Evolutionary conservation across 768 basidiomycete genomes (phyloP).

Genomic region (Mycena belliarum): DNA sequence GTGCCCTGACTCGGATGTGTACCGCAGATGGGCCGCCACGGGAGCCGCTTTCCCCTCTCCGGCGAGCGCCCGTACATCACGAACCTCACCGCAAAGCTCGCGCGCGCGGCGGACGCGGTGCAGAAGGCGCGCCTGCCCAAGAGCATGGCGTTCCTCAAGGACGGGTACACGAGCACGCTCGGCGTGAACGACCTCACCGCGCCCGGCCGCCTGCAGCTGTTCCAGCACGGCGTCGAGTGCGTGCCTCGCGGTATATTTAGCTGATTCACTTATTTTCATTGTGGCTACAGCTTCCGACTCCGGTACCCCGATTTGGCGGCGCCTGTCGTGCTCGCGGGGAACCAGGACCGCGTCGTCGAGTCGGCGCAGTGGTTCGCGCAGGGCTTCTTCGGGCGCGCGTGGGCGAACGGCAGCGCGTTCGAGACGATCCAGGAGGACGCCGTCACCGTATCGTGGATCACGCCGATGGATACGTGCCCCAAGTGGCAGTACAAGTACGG

Average conservation of each 20-base stretch:
- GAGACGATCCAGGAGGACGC: slow-evolving; percentile 33
- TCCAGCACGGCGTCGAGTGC: slow-evolving; percentile 41
- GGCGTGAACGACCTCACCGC: slow-evolving; percentile 38
- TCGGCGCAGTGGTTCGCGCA: slow-evolving; percentile 42
- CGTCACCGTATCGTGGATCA: slow-evolving; percentile 42
- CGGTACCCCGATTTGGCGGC: slow-evolving; percentile 31
- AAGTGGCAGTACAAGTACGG: slow-evolving; percentile 35
- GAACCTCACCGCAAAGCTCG: slow-evolving; percentile 35
- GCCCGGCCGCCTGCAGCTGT: slow-evolving; percentile 37
- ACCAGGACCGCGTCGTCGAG: slow-evolving; percentile 40
- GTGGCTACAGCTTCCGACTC: slow-evolving; percentile 31
- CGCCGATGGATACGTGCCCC: slow-evolving; percentile 40
- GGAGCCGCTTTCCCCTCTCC: slow-evolving; percentile 35
- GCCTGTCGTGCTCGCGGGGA: slow-evolving; percentile 29
- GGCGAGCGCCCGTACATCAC: slow-evolving; percentile 34
- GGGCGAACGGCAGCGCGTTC: slow-evolving; percentile 27
- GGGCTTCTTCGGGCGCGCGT: slow-evolving; percentile 39
- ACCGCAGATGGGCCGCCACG: slow-evolving; percentile 45
- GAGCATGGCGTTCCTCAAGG: slow-evolving; percentile 37
- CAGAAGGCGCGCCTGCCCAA: slow-evolving; percentile 31
- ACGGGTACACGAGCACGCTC: slow-evolving; percentile 33
- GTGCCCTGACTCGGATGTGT: too few species aligned
- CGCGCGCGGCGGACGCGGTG: slow-evolving; percentile 25
- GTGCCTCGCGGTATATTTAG: neutral
- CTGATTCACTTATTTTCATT: neutral